These are phyloP conservation scores for Madurella mycetomatis DNA, from an alignment of 2,329 filamentous ascomycete genomes.

Conservation along the genomic window DNA sequence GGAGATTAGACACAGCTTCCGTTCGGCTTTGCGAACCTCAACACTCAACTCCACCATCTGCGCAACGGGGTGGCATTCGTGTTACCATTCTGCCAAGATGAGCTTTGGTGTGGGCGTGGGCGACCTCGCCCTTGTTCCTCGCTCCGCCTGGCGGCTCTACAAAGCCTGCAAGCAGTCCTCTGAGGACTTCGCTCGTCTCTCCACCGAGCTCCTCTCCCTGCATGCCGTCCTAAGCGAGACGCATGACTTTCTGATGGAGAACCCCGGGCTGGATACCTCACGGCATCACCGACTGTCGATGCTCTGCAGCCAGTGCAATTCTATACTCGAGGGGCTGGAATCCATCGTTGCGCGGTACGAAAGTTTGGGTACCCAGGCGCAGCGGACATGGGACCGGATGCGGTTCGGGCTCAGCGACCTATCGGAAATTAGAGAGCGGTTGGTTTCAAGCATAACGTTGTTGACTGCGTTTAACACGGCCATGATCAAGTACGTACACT, in stretches of 20 bases:
- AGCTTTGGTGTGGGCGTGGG: neutral
- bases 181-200: conserved; percentile 26
- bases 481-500: neutral
- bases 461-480: too few species aligned
- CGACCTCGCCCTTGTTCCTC: neutral
- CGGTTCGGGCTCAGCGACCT: conserved; percentile 27
- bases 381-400: conserved; percentile 29
- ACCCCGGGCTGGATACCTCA: neutral
- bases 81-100: neutral
- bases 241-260: neutral
- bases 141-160: conserved; percentile 26
- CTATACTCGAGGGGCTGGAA: conserved; percentile 26
- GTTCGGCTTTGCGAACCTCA: too few species aligned
- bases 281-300: neutral
- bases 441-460: neutral
- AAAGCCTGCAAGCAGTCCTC: conserved; percentile 28
- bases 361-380: conserved; percentile 25
- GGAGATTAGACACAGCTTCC: too few species aligned
- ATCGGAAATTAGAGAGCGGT: conserved; percentile 20
- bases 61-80: too few species aligned
- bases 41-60: too few species aligned
- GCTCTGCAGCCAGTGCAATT: neutral
- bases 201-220: conserved; percentile 26
- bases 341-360: conserved; percentile 26
- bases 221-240: conserved; percentile 28